Evolutionary conservation across 176 grass and related monocot genomes (phyloP).

Genomic region (Paspalum vaginatum): DNA sequence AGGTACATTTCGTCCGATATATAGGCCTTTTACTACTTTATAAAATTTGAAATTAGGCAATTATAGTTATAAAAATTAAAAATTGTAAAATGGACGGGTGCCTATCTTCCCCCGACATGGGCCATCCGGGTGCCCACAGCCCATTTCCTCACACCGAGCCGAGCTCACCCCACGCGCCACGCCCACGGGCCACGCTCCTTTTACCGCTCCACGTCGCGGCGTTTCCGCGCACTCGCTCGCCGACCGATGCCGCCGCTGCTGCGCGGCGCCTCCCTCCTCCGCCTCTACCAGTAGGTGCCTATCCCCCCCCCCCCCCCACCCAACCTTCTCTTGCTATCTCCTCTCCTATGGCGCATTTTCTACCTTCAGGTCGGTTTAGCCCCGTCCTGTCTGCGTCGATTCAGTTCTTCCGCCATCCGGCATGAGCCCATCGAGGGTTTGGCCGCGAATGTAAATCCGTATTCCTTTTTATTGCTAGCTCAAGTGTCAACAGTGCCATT

Average conservation of each 20-base stretch:
- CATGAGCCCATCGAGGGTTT: slow-evolving; percentile 9
- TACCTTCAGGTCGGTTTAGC: slow-evolving; percentile 19
- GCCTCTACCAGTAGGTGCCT: slow-evolving; percentile 25
- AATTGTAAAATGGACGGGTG: too few relatives aligned
- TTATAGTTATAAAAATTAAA: too few relatives aligned
- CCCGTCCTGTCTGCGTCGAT: slow-evolving; percentile 10
- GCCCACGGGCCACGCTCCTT: background rate
- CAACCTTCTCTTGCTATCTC: background rate
- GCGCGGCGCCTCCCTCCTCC: slow-evolving; percentile 43
- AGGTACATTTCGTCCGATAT: too few relatives aligned
- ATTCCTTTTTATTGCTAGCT: background rate
- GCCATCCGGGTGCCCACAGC: background rate
- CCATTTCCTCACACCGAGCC: slow-evolving; percentile 5
- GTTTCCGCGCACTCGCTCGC: slow-evolving; percentile 32
- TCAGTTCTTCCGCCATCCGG: slow-evolving; percentile 27
- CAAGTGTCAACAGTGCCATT: background rate
- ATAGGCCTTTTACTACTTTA: too few relatives aligned
- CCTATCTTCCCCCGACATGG: background rate
- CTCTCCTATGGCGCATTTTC: slow-evolving; percentile 23
- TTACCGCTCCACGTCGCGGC: slow-evolving; percentile 27
- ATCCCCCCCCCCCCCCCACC: background rate
- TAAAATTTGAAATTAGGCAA: too few relatives aligned
- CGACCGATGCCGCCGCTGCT: slow-evolving; percentile 65
- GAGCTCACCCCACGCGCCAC: background rate
- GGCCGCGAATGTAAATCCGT: slow-evolving; percentile 2